A percentile compares a stretch with the other conserved stretches of the same genome.
Conservation (phyloP, 371 early-diverging fungal genomes). For the Dinochytrium kinnereticum region DNA sequence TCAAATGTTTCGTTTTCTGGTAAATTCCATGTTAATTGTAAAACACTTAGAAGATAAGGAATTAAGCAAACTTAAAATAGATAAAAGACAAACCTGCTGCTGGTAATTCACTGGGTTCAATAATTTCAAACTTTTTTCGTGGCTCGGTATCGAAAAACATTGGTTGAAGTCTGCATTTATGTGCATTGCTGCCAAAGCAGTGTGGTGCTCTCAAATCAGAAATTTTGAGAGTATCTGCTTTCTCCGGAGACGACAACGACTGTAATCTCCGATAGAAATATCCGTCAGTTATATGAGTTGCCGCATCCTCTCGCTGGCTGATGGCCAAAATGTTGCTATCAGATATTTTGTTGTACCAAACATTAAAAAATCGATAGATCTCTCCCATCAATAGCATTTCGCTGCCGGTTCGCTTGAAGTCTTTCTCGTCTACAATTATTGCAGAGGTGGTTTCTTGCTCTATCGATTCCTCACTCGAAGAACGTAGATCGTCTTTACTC, state of each 20-base stretch:
- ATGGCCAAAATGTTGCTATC: slow-evolving; percentile 25
- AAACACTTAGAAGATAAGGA: not conserved
- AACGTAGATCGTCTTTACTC: not conserved
- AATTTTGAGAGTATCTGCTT: not conserved
- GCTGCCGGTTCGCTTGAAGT: not conserved
- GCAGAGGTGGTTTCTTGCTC: not conserved
- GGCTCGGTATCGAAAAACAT: not conserved
- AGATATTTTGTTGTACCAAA: slow-evolving; percentile 44
- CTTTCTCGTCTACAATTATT: slow-evolving; percentile 7
- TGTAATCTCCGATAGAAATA: slow-evolving; percentile 32
- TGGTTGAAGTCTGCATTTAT: slow-evolving; percentile 14
- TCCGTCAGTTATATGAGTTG: slow-evolving; percentile 28
- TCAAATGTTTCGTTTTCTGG: not conserved
- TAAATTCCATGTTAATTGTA: not conserved
- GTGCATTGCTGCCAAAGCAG: slow-evolving; percentile 22
- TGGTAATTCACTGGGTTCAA: too few species aligned
- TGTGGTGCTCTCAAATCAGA: too few species aligned
- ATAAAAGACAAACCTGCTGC: too few species aligned
- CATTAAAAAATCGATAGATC: slow-evolving; percentile 41
- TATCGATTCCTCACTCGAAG: not conserved
- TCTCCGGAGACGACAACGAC: slow-evolving; percentile 23
- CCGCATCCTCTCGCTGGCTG: slow-evolving; percentile 4
- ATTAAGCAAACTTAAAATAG: too few species aligned
- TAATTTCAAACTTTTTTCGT: not conserved
- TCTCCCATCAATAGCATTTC: slow-evolving; percentile 7